Conservation (phyloP, 2,329 filamentous ascomycete genomes). For the Eutypella sp. region DNA sequence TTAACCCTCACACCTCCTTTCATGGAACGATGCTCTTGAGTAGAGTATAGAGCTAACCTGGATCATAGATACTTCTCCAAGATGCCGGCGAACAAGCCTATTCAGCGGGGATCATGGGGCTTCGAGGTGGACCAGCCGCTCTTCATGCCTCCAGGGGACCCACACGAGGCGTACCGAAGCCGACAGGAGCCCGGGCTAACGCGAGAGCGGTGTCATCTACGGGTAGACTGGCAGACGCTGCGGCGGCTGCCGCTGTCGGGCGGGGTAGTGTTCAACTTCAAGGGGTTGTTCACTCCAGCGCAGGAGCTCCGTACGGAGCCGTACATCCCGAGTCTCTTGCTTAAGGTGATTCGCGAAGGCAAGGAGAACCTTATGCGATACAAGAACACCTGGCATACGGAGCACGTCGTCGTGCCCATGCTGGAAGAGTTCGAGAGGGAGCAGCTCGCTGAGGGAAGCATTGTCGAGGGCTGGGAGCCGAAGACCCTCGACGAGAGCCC, state of each 20-base stretch:
- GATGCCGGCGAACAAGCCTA: slow-evolving; percentile 67
- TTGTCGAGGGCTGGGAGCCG: slow-evolving; percentile 59
- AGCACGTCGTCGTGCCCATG: slow-evolving; percentile 64
- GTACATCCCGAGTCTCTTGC: slow-evolving; percentile 62
- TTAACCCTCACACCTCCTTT: neutral
- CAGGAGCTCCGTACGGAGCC: slow-evolving; percentile 66
- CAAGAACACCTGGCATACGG: slow-evolving; percentile 76
- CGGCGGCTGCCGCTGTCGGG: slow-evolving; percentile 72
- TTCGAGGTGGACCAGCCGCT: slow-evolving; percentile 71
- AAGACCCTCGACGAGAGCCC: slow-evolving; percentile 69
- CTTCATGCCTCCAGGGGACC: slow-evolving; percentile 66
- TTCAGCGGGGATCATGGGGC: slow-evolving; percentile 82
- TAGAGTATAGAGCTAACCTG: neutral
- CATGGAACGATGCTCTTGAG: neutral
- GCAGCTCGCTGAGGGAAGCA: slow-evolving; percentile 58
- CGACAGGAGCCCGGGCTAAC: slow-evolving; percentile 52
- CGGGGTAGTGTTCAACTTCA: slow-evolving; percentile 82
- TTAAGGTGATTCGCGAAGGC: slow-evolving; percentile 65
- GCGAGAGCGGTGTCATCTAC: slow-evolving; percentile 58
- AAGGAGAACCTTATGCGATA: slow-evolving; percentile 71
- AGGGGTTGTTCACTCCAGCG: slow-evolving; percentile 75
- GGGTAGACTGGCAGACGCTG: slow-evolving; percentile 86
- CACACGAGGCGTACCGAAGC: slow-evolving; percentile 55
- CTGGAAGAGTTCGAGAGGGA: slow-evolving; percentile 60
- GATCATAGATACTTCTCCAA: slow-evolving; percentile 69